Conservation (phyloP, 225 moss, liverwort and hornwort genomes). For the Sphagnum contortum region DNA sequence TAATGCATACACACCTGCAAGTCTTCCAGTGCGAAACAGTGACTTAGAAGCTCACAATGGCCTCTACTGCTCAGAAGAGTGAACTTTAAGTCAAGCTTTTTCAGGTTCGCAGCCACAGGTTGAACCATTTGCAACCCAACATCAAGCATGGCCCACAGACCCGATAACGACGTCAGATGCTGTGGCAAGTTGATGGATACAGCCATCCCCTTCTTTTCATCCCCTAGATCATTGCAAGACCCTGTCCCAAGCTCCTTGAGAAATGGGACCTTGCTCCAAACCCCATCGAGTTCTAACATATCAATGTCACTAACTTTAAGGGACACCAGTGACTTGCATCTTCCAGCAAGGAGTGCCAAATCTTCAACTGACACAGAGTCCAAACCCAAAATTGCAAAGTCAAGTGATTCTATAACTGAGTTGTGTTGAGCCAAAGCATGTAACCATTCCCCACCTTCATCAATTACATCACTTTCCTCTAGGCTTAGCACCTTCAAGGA, state of each 20-base stretch:
- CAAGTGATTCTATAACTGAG: conserved; percentile 52
- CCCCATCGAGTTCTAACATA: conserved; percentile 41
- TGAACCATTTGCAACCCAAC: conserved; percentile 29
- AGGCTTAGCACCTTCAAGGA: conserved; percentile 55
- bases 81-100: conserved; percentile 60
- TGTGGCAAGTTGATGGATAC: conserved; percentile 23
- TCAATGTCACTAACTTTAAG: conserved; percentile 75
- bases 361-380: conserved; percentile 32
- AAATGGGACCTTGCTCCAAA: conserved; percentile 25
- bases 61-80: conserved; percentile 42
- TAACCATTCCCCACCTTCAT: conserved; percentile 51
- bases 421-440: conserved; percentile 42
- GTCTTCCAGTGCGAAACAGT: conserved; percentile 59
- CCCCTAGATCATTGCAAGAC: conserved; percentile 29
- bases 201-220: conserved; percentile 10
- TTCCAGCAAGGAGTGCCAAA: conserved; percentile 52
- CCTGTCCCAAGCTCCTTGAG: conserved; percentile 69
- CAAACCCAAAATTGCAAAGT: conserved; percentile 42
- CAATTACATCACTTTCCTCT: conserved; percentile 48
- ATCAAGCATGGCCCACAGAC: conserved; percentile 52
- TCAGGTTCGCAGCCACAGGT: conserved; percentile 49
- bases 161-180: conserved; percentile 42
- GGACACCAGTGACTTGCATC: conserved; percentile 62
- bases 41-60: conserved; percentile 49
- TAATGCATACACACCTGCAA: conserved; percentile 35